A percentile compares a stretch with the other conserved stretches of the same genome.
Conservation (phyloP, 495 filamentous ascomycete species). For the Penicillium coffeae region DNA sequence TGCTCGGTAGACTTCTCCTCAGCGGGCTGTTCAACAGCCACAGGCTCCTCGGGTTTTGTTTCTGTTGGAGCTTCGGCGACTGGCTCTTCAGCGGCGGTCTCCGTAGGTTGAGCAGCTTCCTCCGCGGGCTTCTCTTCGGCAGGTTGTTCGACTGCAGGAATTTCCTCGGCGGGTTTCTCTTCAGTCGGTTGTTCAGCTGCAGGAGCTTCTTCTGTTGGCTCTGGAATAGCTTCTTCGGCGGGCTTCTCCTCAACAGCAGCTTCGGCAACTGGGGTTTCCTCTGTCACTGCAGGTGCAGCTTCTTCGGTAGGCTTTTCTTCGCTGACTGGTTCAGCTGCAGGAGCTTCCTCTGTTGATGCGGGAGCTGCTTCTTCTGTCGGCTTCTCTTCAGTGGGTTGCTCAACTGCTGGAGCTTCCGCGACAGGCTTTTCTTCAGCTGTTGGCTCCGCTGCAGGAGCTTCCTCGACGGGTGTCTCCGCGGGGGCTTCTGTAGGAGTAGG, state of each 20-base stretch:
- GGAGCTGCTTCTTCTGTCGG: background rate
- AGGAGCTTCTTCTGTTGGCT: background rate
- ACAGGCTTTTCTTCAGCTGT: slow-evolving; percentile 6
- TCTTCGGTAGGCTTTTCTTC: background rate
- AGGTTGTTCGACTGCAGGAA: background rate
- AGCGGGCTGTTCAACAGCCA: background rate
- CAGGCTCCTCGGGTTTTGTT: background rate
- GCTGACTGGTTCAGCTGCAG: background rate
- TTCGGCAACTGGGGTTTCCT: background rate
- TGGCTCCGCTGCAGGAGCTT: slow-evolving; percentile 1
- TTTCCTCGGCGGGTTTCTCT: background rate
- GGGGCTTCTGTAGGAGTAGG: background rate
- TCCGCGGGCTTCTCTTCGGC: background rate
- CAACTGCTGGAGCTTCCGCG: background rate
- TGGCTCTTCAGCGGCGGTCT: background rate
- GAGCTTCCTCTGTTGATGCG: background rate
- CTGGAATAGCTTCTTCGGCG: background rate
- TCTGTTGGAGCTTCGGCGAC: too few relatives aligned
- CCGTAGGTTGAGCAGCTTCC: background rate
- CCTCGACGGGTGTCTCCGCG: too few relatives aligned
- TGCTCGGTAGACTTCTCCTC: slow-evolving; percentile 1
- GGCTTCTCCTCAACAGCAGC: background rate
- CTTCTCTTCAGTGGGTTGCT: background rate
- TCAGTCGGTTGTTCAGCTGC: background rate
- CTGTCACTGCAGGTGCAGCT: background rate